phyloP scores from a whole-genome alignment of 2,329 filamentous ascomycete species.

The Tolypocladium inflatum region DNA sequence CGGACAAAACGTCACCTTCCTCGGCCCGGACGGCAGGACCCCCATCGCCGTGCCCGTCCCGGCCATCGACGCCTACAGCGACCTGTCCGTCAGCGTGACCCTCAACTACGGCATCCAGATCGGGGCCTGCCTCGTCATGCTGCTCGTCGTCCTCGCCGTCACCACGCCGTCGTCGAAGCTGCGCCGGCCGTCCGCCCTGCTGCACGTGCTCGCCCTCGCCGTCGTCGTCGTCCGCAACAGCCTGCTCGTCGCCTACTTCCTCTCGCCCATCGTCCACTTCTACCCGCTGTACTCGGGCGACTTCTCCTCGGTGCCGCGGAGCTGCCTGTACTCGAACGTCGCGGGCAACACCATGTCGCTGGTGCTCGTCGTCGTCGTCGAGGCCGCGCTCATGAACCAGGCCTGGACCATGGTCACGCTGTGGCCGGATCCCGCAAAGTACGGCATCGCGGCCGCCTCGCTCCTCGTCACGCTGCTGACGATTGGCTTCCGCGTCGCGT shows the following conservation, averaged over 20 bases:
- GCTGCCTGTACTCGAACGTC: constrained; percentile 26
- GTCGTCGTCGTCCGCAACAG: constrained; percentile 51
- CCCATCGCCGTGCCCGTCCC: constrained; percentile 21
- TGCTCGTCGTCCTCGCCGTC: constrained; percentile 56
- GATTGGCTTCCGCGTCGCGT: constrained; percentile 21
- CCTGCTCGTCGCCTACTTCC: constrained; percentile 49
- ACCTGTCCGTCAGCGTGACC: constrained; percentile 23
- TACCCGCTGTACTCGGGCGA: constrained; percentile 52
- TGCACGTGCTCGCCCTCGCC: constrained; percentile 54
- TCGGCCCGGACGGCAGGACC: constrained; percentile 20
- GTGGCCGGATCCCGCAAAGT: constrained; percentile 30
- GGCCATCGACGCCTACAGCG: constrained; percentile 21
- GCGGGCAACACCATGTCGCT: constrained; percentile 31
- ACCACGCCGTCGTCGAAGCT: constrained; percentile 55
- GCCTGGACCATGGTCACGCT: constrained; percentile 42
- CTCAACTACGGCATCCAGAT: constrained; percentile 65
- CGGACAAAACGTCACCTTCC: constrained; percentile 25
- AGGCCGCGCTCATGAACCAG: constrained; percentile 40
- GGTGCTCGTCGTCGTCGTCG: constrained; percentile 33
- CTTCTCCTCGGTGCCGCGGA: constrained; percentile 33
- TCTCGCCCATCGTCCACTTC: constrained; percentile 49
- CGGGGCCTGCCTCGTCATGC: constrained; percentile 55
- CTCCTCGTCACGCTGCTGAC: constrained; percentile 21
- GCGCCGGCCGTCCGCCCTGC: constrained; percentile 50
- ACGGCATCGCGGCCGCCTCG: constrained; percentile 20